Conservation (phyloP, 2,329 filamentous ascomycete species). For the Pseudogymnoascus sp. region DNA sequence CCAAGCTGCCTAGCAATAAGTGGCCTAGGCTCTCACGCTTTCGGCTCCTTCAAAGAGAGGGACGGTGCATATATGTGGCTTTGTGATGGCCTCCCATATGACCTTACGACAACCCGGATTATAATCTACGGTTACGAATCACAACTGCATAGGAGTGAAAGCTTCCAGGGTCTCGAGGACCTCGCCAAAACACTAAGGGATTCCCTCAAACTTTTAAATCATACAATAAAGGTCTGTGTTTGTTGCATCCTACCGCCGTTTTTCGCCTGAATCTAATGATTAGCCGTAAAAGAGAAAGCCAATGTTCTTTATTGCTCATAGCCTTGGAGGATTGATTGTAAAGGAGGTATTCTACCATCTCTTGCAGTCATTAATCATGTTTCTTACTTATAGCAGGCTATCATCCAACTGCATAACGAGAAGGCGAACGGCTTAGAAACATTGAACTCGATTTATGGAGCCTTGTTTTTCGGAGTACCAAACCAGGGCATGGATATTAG, state of each 20-base stretch:
- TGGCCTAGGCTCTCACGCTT: slow-evolving; percentile 25
- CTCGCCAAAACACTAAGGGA: slow-evolving; percentile 13
- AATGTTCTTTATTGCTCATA: slow-evolving; percentile 14
- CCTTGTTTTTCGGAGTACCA: slow-evolving; percentile 19
- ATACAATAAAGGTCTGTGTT: not conserved
- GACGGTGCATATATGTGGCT: slow-evolving; percentile 25
- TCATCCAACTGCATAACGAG: not conserved
- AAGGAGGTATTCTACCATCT: slow-evolving; percentile 13
- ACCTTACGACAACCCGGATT: slow-evolving; percentile 20
- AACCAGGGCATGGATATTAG: slow-evolving; percentile 20
- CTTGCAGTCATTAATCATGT: not conserved
- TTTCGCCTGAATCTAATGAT: not conserved
- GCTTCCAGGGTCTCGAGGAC: slow-evolving; percentile 16
- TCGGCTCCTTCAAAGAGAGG: slow-evolving; percentile 27
- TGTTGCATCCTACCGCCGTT: not conserved
- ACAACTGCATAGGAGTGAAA: slow-evolving; percentile 16
- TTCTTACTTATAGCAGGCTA: not conserved
- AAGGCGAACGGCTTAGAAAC: not conserved
- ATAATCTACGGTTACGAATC: slow-evolving; percentile 26
- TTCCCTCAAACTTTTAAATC: not conserved
- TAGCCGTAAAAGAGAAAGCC: not conserved
- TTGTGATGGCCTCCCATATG: slow-evolving; percentile 22
- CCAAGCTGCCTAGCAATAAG: not conserved
- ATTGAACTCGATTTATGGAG: slow-evolving; percentile 14
- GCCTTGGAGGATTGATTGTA: slow-evolving; percentile 15